Evolutionary conservation across 2,329 filamentous ascomycete species (phyloP), one percentile per base, ranked within the genome.

Genomic region (Hymenotorrendiella dingleyae): DNA sequence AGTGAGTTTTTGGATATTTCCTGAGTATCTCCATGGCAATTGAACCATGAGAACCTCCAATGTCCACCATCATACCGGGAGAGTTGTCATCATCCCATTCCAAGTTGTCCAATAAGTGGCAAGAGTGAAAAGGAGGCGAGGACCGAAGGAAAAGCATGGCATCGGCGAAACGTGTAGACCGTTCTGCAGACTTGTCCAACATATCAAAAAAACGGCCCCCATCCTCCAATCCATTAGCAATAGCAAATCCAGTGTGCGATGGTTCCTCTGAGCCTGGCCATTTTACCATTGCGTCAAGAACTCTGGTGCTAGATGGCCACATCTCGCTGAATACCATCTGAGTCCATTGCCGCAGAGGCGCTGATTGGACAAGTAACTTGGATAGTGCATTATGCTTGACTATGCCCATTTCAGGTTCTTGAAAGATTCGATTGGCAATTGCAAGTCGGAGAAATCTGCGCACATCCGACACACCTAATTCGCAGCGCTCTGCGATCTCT

Each of bases 31-130:
- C 41, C 4, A 53, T 53, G 4, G 52, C 47, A 17, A 57, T 45
- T 17, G 36, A 40, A 3, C 57, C 56, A 33, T 50, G 40, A 5
- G 49, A 54, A 2, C 58, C 56, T 6, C 56, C 54, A 32, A 61
- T 49, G 28, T 46, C 44, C 8, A 46, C 44, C 9, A 46, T 12
- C 4, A 42, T 4, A 3, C 41, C 40, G 9, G n/a, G 17, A n/a
- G n/a, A n/a, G 11, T 26, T 26, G 8, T 33, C 26, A 32, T 23
- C 26, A 11, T 14, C 27, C 26, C 26, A 43, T 9, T 23, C 9
- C 12, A 37, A 43, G 8, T 23, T 37, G 12, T 42, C 32, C 4
- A 36, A 9, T 3, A 42, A 4, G 16, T 26, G 12, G 4, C 21
- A 19, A 17, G 28, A n/a, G 21, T 19, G 22, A 10, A 35, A 35